phyloP scores from a whole-genome alignment of 805 yeast genomes.

The Suhomyces pyralidae region DNA sequence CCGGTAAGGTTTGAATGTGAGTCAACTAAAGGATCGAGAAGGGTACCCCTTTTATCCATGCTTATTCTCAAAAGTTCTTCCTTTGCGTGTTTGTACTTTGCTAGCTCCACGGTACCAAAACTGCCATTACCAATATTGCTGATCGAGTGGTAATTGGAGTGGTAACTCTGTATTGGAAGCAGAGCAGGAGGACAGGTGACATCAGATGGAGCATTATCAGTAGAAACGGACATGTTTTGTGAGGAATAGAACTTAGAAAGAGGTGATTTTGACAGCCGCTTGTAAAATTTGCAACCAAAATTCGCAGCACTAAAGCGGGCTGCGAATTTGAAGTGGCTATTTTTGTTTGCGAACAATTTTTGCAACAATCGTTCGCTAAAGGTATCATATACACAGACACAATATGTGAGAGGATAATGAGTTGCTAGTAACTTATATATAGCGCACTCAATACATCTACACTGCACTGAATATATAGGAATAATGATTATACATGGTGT shows the following conservation, averaged over 20 bases:
- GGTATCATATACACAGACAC: neutral
- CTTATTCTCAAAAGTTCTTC: conserved; percentile 15
- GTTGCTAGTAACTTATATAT: neutral
- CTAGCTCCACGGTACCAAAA: conserved; percentile 69
- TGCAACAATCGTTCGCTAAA: neutral
- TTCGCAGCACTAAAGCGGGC: neutral
- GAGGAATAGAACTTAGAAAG: neutral
- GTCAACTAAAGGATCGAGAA: conserved; percentile 44
- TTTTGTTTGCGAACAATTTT: neutral
- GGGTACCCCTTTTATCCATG: conserved; percentile 37
- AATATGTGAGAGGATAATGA: neutral
- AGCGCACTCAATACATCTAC: neutral
- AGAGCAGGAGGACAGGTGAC: neutral
- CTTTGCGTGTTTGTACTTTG: conserved; percentile 41
- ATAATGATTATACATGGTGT: too few relatives aligned
- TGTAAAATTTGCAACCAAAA: neutral
- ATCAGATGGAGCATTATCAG: conserved; percentile 2
- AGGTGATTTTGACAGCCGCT: neutral
- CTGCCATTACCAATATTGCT: conserved; percentile 68
- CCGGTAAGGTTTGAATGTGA: conserved; percentile 21
- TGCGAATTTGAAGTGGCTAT: neutral
- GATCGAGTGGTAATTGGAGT: conserved; percentile 42
- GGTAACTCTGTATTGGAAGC: conserved; percentile 15
- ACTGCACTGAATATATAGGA: neutral
- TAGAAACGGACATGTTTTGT: neutral